Evolutionary conservation across 179 eudicot species (phyloP).

Genomic region (Spinacia oleracea): DNA sequence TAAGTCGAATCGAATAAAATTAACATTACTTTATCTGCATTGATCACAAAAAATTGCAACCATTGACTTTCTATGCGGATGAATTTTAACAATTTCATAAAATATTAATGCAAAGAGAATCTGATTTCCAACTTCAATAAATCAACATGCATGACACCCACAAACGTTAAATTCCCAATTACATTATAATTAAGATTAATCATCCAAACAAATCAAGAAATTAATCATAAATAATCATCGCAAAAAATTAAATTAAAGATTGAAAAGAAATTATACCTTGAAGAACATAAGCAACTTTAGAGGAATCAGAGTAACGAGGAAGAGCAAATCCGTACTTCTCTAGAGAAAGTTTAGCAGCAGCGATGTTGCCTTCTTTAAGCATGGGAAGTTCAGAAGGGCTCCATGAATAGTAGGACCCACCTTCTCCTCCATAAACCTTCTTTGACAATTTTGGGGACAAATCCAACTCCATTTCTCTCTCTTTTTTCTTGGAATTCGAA

Average conservation of each 20-base stretch:
- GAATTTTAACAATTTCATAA: background rate
- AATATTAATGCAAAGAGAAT: background rate
- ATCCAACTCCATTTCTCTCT: conserved; percentile 63
- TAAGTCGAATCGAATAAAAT: no score
- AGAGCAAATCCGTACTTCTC: conserved; percentile 69
- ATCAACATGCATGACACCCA: conserved; percentile 11
- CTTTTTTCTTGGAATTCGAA: background rate
- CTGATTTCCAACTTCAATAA: background rate
- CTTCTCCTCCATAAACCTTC: conserved; percentile 55
- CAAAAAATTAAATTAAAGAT: background rate
- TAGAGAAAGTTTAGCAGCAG: conserved; percentile 71
- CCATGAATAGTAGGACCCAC: conserved; percentile 71
- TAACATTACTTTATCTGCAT: background rate
- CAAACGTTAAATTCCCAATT: background rate
- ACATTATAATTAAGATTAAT: background rate
- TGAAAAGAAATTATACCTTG: conserved; percentile 53
- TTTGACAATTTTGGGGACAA: conserved; percentile 54
- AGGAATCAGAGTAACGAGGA: conserved; percentile 74
- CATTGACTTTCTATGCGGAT: background rate
- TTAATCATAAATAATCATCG: background rate
- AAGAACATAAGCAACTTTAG: conserved; percentile 82
- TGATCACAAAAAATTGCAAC: background rate
- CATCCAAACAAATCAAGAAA: background rate
- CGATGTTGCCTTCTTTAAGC: conserved; percentile 69
- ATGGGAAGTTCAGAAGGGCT: conserved; percentile 68